Evolutionary conservation across 495 filamentous ascomycete genomes (phyloP).

Genomic region (Chaetomium tenue): DNA sequence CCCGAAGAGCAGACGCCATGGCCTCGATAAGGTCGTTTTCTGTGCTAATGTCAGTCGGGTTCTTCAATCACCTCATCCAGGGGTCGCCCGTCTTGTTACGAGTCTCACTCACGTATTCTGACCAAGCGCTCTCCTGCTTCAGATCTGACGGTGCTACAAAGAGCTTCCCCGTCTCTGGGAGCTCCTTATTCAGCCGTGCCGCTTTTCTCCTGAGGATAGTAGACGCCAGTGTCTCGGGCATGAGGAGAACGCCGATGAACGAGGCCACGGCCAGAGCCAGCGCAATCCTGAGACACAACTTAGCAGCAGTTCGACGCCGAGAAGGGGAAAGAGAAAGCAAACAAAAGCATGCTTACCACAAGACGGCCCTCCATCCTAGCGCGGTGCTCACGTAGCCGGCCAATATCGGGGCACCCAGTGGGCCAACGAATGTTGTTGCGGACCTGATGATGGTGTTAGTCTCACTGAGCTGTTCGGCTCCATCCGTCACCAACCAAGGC

Average conservation of each 20-base stretch:
- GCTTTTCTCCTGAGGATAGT: slow-evolving; percentile 50
- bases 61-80: too few species aligned
- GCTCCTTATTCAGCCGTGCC: slow-evolving; percentile 45
- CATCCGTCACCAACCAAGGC: neutral
- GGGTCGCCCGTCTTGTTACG: too few species aligned
- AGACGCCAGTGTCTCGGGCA: slow-evolving; percentile 54
- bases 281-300: slow-evolving; percentile 30
- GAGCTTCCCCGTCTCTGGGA: slow-evolving; percentile 13
- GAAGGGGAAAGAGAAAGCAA: neutral
- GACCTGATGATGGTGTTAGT: slow-evolving; percentile 4
- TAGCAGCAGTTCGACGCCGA: neutral
- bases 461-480: too few species aligned
- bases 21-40: slow-evolving; percentile 41
- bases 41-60: neutral
- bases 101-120: slow-evolving; percentile 26
- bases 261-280: slow-evolving; percentile 47
- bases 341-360: slow-evolving; percentile 43
- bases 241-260: slow-evolving; percentile 29
- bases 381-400: slow-evolving; percentile 39
- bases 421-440: slow-evolving; percentile 38
- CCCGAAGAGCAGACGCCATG: slow-evolving; percentile 53
- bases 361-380: slow-evolving; percentile 52
- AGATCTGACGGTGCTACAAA: slow-evolving; percentile 29
- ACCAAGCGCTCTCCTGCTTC: slow-evolving; percentile 21
- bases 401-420: slow-evolving; percentile 49